These are phyloP conservation scores for Harrya chromipes DNA, from an alignment of 768 basidiomycete genomes.

Conservation along the genomic window DNA sequence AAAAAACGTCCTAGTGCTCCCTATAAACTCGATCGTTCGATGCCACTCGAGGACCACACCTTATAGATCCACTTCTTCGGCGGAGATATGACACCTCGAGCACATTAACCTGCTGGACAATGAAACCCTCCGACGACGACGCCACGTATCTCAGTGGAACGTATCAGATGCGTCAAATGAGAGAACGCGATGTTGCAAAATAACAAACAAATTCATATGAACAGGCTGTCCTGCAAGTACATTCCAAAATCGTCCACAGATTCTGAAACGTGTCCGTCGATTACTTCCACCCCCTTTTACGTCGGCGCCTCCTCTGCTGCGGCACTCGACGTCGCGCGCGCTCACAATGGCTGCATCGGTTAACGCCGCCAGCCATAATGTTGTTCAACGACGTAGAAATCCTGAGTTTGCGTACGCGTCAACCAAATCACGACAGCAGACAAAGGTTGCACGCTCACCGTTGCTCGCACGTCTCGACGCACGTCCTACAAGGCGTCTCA, in stretches of 20 bases:
- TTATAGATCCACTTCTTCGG: slow-evolving; percentile 7
- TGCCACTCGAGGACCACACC: background rate
- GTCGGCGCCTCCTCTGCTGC: background rate
- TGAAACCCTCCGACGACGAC: too few species aligned
- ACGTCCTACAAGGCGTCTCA: background rate
- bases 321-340: background rate
- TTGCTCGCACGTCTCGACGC: slow-evolving; percentile 2
- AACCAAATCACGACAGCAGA: too few species aligned
- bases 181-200: too few species aligned
- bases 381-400: background rate
- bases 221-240: too few species aligned
- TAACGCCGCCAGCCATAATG: background rate
- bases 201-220: too few species aligned
- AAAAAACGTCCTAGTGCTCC: background rate
- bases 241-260: too few species aligned
- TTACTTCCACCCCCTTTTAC: background rate
- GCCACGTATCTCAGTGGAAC: too few species aligned
- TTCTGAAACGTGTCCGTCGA: too few species aligned
- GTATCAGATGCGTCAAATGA: background rate
- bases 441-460: background rate
- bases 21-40: background rate
- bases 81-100: slow-evolving; percentile 12
- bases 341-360: slow-evolving; percentile 3
- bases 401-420: too few species aligned
- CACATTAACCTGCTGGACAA: too few species aligned